Percentiles rank a stretch among this genome's conserved stretches.
Conservation (phyloP, 306 rosid species). For the Ochetophila trinervis region DNA sequence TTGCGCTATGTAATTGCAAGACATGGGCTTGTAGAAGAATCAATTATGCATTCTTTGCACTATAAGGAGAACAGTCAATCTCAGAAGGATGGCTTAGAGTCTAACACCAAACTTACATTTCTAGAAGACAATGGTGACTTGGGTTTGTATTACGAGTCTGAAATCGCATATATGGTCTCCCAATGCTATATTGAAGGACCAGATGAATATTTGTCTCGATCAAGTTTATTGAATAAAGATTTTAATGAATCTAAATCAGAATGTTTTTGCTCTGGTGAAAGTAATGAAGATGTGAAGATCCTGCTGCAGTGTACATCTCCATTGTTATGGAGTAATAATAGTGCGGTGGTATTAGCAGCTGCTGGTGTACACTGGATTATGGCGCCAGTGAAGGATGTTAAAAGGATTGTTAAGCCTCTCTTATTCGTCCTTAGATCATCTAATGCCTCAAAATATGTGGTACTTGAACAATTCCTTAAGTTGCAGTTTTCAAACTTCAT, state of each 20-base stretch:
- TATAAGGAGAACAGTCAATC: conserved; percentile 28
- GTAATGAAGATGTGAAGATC: conserved; percentile 69
- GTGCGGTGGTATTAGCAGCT: conserved; percentile 97
- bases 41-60: conserved; percentile 63
- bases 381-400: conserved; percentile 65
- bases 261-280: conserved; percentile 49
- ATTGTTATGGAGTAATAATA: conserved; percentile 89
- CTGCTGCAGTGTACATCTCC: conserved; percentile 88
- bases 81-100: conserved; percentile 35
- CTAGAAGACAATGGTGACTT: conserved; percentile 41
- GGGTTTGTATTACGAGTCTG: conserved; percentile 39
- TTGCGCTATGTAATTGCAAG: conserved; percentile 77
- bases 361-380: conserved; percentile 93
- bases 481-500: conserved; percentile 3
- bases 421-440: conserved; percentile 82
- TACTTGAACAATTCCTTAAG: conserved; percentile 32
- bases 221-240: conserved; percentile 47
- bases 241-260: conserved; percentile 49
- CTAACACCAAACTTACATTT: conserved; percentile 18
- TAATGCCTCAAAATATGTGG: conserved; percentile 85
- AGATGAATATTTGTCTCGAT: conserved; percentile 82
- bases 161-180: conserved; percentile 50
- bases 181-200: conserved; percentile 87
- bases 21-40: conserved; percentile 81
- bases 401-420: conserved; percentile 77